Conservation (phyloP, 352 stramenopile species). For the Globisporangium acanthophoron region DNA sequence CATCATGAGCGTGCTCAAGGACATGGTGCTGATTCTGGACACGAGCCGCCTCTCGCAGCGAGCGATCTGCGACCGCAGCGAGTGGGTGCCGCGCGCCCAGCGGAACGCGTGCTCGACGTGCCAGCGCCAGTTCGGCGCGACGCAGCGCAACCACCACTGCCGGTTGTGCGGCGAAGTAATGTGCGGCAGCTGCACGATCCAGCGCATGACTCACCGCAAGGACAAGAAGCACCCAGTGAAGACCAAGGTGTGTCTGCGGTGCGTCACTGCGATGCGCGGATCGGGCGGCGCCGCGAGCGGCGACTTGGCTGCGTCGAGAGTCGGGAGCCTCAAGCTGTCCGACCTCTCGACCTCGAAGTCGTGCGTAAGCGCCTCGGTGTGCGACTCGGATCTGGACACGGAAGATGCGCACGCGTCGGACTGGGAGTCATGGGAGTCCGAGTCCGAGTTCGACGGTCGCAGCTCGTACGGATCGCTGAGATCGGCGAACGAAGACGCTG, state of each 20-base stretch:
- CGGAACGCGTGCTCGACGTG: constrained; percentile 49
- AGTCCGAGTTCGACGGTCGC: constrained; percentile 5
- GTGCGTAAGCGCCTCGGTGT: not conserved
- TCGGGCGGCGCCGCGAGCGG: constrained; percentile 8
- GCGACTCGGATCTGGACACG: constrained; percentile 10
- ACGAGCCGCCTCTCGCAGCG: constrained; percentile 55
- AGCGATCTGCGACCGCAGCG: constrained; percentile 37
- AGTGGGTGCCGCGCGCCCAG: constrained; percentile 48
- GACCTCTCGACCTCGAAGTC: constrained; percentile 4
- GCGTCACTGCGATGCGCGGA: constrained; percentile 45
- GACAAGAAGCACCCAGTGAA: constrained; percentile 33
- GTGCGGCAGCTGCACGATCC: constrained; percentile 59
- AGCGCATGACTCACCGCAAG: constrained; percentile 37
- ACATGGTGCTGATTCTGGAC: constrained; percentile 54
- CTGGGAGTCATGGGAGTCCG: constrained; percentile 13
- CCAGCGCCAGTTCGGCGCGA: constrained; percentile 48
- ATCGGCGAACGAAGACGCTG: constrained; percentile 3
- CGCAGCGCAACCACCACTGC: constrained; percentile 66
- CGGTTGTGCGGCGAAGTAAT: constrained; percentile 74
- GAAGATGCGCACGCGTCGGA: constrained; percentile 1
- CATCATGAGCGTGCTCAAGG: constrained; percentile 48
- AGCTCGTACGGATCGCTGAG: constrained; percentile 2
- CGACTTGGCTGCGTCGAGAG: not conserved
- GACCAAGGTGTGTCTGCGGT: constrained; percentile 54
- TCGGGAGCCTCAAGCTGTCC: constrained; percentile 1